Conservation (phyloP, 2,329 filamentous ascomycete genomes). For the Exserohilum rostratum region DNA sequence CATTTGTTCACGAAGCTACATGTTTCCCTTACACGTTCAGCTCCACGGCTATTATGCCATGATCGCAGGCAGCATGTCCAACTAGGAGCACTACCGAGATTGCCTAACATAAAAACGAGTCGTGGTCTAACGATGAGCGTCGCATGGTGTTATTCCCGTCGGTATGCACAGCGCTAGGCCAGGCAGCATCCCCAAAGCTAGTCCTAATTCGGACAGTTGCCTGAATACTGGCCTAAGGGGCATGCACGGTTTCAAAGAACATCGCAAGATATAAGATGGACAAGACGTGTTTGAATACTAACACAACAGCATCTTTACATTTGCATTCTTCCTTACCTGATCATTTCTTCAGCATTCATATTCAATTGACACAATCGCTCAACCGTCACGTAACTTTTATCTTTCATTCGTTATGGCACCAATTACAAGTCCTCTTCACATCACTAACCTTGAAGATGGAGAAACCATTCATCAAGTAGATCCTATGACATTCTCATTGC, state of each 20-base stretch:
- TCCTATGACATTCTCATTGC: not conserved
- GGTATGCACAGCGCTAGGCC: not conserved
- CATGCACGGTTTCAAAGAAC: not conserved
- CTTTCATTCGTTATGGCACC: slow-evolving; percentile 5
- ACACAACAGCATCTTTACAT: not conserved
- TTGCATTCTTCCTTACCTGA: not conserved
- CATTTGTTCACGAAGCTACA: too few relatives aligned
- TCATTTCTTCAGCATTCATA: not conserved
- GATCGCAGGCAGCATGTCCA: not conserved
- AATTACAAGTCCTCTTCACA: slow-evolving; percentile 4
- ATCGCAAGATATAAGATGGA: not conserved
- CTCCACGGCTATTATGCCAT: too few relatives aligned
- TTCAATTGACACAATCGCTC: not conserved
- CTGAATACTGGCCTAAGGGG: not conserved
- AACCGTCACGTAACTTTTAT: not conserved
- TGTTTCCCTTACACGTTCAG: too few relatives aligned
- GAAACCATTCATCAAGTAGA: slow-evolving; percentile 37
- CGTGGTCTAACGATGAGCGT: not conserved
- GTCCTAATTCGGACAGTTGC: slow-evolving; percentile 2
- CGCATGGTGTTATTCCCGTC: not conserved
- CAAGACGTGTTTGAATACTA: not conserved
- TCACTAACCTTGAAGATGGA: slow-evolving; percentile 34
- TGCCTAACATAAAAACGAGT: too few relatives aligned
- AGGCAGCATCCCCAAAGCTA: slow-evolving; percentile 1
- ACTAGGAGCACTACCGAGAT: not conserved